Conservation (phyloP, 495 filamentous ascomycete genomes). For the Penicillium malachiteum region DNA sequence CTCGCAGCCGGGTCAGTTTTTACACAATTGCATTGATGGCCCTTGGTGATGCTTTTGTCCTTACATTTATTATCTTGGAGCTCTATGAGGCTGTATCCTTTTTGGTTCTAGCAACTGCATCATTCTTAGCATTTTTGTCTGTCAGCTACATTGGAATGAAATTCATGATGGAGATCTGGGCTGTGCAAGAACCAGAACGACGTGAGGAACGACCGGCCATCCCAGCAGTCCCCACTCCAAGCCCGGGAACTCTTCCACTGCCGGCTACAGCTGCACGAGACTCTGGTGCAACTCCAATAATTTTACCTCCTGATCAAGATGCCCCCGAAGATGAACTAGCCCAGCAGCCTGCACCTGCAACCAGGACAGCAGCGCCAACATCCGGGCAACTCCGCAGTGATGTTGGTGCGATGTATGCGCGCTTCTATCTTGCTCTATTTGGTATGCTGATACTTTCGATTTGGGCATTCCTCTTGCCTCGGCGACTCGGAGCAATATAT, state of each 20-base stretch:
- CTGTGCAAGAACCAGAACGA: constrained; percentile 79
- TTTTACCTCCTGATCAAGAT: constrained; percentile 84
- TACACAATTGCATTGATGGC: constrained; percentile 81
- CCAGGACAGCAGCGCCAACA: constrained; percentile 29
- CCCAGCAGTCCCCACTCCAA: constrained; percentile 23
- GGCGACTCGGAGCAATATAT: constrained; percentile 65
- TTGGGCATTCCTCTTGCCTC: constrained; percentile 73
- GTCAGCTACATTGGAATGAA: constrained; percentile 74
- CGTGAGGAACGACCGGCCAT: constrained; percentile 49
- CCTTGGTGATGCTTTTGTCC: constrained; percentile 75
- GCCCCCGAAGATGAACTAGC: constrained; percentile 38
- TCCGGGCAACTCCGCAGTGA: constrained; percentile 48
- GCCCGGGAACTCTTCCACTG: constrained; percentile 54
- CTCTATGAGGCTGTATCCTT: constrained; percentile 64
- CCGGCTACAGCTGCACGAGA: constrained; percentile 60
- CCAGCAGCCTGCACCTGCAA: constrained; percentile 18
- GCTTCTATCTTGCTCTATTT: constrained; percentile 72
- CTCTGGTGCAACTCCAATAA: constrained; percentile 61
- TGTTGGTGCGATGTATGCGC: constrained; percentile 73
- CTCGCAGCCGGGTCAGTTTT: constrained; percentile 85
- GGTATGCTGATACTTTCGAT: constrained; percentile 70
- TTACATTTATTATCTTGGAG: constrained; percentile 64
- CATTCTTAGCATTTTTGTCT: constrained; percentile 72
- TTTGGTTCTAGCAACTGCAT: constrained; percentile 63
- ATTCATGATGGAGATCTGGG: constrained; percentile 87